Evolutionary conservation across 108 stramenopile genomes (phyloP).

Genomic region (Craspedostauros australis): DNA sequence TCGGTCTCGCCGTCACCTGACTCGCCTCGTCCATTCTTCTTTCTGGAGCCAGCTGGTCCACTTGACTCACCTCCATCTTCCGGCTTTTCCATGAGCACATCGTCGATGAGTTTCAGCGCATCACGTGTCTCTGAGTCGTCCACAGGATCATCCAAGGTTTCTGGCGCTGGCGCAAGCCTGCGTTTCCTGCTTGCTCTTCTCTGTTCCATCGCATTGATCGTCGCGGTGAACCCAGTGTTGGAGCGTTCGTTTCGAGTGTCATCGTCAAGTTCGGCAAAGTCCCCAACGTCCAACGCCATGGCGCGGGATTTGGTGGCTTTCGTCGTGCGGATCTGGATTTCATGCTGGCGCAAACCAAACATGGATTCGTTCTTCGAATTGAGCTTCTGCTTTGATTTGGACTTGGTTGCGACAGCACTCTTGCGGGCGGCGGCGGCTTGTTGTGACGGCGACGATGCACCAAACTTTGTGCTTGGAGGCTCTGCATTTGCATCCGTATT

Average conservation of each 20-base stretch:
- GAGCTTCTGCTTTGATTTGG: slow-evolving; percentile 9
- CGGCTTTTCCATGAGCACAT: slow-evolving; percentile 44
- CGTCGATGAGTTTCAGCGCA: slow-evolving; percentile 81
- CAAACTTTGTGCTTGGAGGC: too few relatives aligned
- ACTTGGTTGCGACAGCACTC: too few relatives aligned
- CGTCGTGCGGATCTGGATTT: slow-evolving; percentile 27
- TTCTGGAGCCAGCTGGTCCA: slow-evolving; percentile 23
- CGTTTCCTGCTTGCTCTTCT: slow-evolving; percentile 28
- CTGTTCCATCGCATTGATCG: slow-evolving; percentile 70
- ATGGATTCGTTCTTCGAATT: slow-evolving; percentile 54
- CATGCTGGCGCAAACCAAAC: slow-evolving; percentile 61
- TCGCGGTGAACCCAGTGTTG: slow-evolving; percentile 40
- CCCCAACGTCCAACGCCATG: slow-evolving; percentile 32
- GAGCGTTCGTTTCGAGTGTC: slow-evolving; percentile 4
- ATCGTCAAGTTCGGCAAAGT: slow-evolving; percentile 54
- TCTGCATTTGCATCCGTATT: too few relatives aligned
- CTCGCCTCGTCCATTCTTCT: slow-evolving; percentile 35
- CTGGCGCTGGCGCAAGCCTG: slow-evolving; percentile 27
- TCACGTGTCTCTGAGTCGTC: slow-evolving; percentile 29
- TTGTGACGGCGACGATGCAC: too few relatives aligned
- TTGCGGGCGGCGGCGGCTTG: too few relatives aligned
- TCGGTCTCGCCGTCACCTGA: slow-evolving; percentile 41
- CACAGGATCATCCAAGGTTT: slow-evolving; percentile 45
- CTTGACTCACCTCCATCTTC: slow-evolving; percentile 29
- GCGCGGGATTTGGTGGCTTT: slow-evolving; percentile 11